Evolutionary conservation across 306 rosid species (phyloP).

Genomic region (Lathyrus sativus): DNA sequence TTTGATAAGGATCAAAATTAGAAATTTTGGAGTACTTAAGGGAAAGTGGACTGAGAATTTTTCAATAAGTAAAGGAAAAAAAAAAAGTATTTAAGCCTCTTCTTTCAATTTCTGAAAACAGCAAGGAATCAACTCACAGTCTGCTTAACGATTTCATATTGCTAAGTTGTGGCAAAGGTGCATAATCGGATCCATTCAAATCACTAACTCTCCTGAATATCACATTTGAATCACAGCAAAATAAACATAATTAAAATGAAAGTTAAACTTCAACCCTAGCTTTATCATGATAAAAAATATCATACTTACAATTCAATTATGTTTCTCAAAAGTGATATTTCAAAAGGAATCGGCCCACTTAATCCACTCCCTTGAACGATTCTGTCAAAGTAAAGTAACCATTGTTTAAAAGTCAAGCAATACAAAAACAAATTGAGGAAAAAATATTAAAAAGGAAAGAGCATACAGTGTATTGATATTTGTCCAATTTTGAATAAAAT

Average conservation of each 20-base stretch:
- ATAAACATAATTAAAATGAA: background rate
- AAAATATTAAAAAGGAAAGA: background rate
- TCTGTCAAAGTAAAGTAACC: background rate
- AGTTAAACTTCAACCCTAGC: background rate
- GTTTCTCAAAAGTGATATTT: constrained; percentile 43
- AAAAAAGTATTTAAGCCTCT: background rate
- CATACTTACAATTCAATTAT: constrained; percentile 58
- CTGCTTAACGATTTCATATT: constrained; percentile 23
- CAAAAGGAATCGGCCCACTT: constrained; percentile 68
- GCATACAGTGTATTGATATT: constrained; percentile 49
- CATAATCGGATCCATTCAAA: constrained; percentile 46
- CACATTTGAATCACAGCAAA: background rate
- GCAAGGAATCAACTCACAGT: constrained; percentile 47
- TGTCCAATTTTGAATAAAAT: constrained; percentile 63
- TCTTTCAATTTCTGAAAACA: constrained; percentile 35
- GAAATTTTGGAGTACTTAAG: too few species aligned
- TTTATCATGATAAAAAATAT: background rate
- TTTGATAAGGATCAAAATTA: too few species aligned
- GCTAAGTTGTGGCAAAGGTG: constrained; percentile 45
- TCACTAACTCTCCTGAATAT: constrained; percentile 53
- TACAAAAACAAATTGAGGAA: background rate
- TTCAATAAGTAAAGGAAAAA: background rate
- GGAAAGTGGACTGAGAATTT: too few species aligned
- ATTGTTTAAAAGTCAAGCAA: constrained; percentile 11
- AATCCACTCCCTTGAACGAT: constrained; percentile 31